A percentile compares a stretch with the other conserved stretches of the same genome.
phyloP scores from a whole-genome alignment of 208 protist genomes.

The Leishmania martiniquensis region DNA sequence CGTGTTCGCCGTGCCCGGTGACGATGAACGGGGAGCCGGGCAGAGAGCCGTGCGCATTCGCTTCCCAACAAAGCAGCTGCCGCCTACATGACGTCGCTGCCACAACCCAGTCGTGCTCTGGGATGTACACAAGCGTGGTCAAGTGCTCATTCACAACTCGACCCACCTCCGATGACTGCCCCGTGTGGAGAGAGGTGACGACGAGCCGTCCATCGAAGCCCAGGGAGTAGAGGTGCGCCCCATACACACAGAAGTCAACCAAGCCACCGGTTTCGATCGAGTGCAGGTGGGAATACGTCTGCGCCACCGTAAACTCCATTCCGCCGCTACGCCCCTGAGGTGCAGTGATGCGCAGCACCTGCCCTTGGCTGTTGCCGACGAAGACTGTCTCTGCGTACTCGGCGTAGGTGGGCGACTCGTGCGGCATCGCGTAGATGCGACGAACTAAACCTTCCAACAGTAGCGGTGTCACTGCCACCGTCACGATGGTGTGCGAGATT shows the following conservation, averaged over 20 bases:
- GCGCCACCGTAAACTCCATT: slow-evolving; percentile 33
- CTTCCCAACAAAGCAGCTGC: slow-evolving; percentile 64
- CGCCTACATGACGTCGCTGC: slow-evolving; percentile 36
- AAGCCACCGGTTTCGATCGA: slow-evolving; percentile 50
- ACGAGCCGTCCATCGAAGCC: slow-evolving; percentile 70
- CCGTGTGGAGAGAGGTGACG: slow-evolving; percentile 45
- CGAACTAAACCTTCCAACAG: slow-evolving; percentile 46
- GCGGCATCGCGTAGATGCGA: slow-evolving; percentile 35
- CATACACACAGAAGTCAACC: slow-evolving; percentile 65
- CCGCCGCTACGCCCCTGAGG: slow-evolving; percentile 33
- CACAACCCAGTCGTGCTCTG: slow-evolving; percentile 21
- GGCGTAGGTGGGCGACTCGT: slow-evolving; percentile 37
- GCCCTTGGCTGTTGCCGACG: slow-evolving; percentile 51
- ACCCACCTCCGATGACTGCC: slow-evolving; percentile 25
- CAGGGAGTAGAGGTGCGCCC: slow-evolving; percentile 49
- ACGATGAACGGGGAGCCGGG: slow-evolving; percentile 40
- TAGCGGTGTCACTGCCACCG: slow-evolving; percentile 35
- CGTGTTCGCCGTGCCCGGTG: slow-evolving; percentile 38
- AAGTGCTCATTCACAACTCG: slow-evolving; percentile 20
- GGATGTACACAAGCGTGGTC: slow-evolving; percentile 25
- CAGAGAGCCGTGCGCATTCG: slow-evolving; percentile 36
- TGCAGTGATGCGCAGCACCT: slow-evolving; percentile 47
- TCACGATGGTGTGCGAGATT: slow-evolving; percentile 29
- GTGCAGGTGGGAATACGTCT: slow-evolving; percentile 49
- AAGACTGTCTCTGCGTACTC: slow-evolving; percentile 49